Evolutionary conservation across 108 stramenopile genomes (phyloP).

Genomic region (Skeletonema grethae): DNA sequence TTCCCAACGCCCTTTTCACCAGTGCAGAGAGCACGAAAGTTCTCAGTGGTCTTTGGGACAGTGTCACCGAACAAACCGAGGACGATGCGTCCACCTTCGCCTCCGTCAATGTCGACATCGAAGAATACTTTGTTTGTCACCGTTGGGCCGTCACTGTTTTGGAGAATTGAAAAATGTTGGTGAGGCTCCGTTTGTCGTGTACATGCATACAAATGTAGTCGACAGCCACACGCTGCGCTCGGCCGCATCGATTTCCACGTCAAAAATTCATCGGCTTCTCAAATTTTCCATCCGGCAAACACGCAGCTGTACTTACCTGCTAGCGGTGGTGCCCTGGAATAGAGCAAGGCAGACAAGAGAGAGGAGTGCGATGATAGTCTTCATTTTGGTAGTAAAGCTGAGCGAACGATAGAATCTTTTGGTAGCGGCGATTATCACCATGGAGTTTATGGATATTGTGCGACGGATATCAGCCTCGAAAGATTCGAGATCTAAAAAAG

Average conservation of each 20-base stretch:
- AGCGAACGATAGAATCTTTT: conserved; percentile 9
- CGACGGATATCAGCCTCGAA: no score
- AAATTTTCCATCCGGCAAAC: neutral
- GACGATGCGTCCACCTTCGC: conserved; percentile 77
- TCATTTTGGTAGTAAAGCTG: conserved; percentile 35
- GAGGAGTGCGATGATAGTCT: conserved; percentile 43
- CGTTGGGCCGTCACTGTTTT: conserved; percentile 46
- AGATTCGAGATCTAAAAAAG: no score
- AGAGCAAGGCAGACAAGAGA: conserved; percentile 39
- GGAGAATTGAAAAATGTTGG: neutral
- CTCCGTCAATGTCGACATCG: conserved; percentile 71
- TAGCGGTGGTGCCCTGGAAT: conserved; percentile 25
- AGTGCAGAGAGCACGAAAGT: conserved; percentile 93
- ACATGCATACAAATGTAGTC: no score
- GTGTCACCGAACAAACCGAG: conserved; percentile 91
- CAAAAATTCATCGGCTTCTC: no score
- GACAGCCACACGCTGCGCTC: no score
- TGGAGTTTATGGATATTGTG: neutral
- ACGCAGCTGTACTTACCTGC: conserved; percentile 19
- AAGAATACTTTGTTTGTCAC: conserved; percentile 91
- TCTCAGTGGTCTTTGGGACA: conserved; percentile 93
- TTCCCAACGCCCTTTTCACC: conserved; percentile 89
- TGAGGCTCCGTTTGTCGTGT: neutral
- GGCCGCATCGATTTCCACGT: neutral
- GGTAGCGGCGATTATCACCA: neutral